A percentile compares a stretch with the other conserved stretches of the same genome.
phyloP scores from a whole-genome alignment of 441 rosid species.

The Croton laevigatus region DNA sequence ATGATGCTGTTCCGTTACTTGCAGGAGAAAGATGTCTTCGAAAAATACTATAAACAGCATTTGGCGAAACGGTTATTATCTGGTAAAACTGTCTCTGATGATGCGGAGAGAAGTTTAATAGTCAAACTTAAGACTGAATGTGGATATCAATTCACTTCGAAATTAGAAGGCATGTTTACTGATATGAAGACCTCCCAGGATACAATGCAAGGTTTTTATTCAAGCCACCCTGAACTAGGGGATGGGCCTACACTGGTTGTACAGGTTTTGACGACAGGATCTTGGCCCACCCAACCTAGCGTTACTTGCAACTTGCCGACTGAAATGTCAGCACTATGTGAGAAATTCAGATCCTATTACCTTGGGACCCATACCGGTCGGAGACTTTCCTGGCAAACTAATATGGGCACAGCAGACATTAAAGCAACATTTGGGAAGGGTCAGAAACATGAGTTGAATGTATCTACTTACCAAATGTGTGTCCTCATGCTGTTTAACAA shows the following conservation, averaged over 20 bases:
- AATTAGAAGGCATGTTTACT: constrained; percentile 95
- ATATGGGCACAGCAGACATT: constrained; percentile 95
- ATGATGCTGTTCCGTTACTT: constrained; percentile 96
- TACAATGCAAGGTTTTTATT: constrained; percentile 76
- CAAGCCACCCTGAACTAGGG: constrained; percentile 68
- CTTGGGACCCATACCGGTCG: constrained; percentile 95
- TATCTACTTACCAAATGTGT: constrained; percentile 96
- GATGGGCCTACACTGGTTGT: constrained; percentile 87
- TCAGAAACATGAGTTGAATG: constrained; percentile 94
- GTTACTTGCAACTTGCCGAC: constrained; percentile 81
- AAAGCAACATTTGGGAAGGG: constrained; percentile 87
- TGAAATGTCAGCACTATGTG: constrained; percentile 80
- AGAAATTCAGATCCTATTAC: constrained; percentile 87
- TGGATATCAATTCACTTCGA: constrained; percentile 93
- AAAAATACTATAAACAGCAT: constrained; percentile 95
- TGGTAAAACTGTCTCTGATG: constrained; percentile 93
- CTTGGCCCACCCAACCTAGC: constrained; percentile 92
- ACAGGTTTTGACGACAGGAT: constrained; percentile 92
- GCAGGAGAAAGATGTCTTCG: constrained; percentile 96
- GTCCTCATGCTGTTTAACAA: constrained; percentile 84
- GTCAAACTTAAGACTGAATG: constrained; percentile 95
- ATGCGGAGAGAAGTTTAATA: constrained; percentile 91
- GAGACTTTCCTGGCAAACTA: constrained; percentile 94
- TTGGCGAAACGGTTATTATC: constrained; percentile 89
- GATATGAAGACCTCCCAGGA: constrained; percentile 98